Evolutionary conservation across 805 yeast species (phyloP), one percentile per base, ranked within the genome.

Genomic region (Candida patagonica): DNA sequence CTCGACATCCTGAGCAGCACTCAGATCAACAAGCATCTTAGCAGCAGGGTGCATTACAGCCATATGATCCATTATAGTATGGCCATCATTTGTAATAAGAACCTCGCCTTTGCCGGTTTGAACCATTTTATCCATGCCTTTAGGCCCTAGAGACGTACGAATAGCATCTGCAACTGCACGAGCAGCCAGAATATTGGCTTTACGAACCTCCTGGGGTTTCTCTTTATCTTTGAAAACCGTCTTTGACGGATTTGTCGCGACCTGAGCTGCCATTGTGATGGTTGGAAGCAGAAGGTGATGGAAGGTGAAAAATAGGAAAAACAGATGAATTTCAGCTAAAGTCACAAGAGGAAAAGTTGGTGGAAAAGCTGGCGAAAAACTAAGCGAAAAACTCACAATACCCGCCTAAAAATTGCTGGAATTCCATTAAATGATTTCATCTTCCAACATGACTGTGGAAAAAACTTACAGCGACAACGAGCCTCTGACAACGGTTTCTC

Each of bases 31-130:
- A n/a, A 77, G 68, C 97, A 92, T 92, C 56, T 87, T 81, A 1
- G 98, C 98, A 1, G 96, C 99, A 2, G 99, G 99, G 60, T 92
- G 98, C 59, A 92, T 72, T 37, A 92, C 94, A 1, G 98, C 97
- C 97, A 92, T 92, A 61, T 92, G 96, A 54, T 84, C 79, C 52
- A 89, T 68, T 51, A 92, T 92, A 2, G 99, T 92, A 62, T 94
- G 97, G 25, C 99, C 99, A 64, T 92, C 99, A 61, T 92, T 92
- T 47, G 97, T 87, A 52, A 92, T 88, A 55, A 88, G 80, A 52
- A 89, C 83, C 57, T 92, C 87, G 29, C 97, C 97, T 43, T 73
- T 74, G 37, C 88, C 80, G 15, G 97, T 88, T 64, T 86, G 86
- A 66, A 65, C 65, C 97, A 92, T 89, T 68, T 92, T 92, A 63